These are phyloP conservation scores for Yamadazyma blattariae DNA, from an alignment of 1,139 yeast species.

Conservation along the genomic window DNA sequence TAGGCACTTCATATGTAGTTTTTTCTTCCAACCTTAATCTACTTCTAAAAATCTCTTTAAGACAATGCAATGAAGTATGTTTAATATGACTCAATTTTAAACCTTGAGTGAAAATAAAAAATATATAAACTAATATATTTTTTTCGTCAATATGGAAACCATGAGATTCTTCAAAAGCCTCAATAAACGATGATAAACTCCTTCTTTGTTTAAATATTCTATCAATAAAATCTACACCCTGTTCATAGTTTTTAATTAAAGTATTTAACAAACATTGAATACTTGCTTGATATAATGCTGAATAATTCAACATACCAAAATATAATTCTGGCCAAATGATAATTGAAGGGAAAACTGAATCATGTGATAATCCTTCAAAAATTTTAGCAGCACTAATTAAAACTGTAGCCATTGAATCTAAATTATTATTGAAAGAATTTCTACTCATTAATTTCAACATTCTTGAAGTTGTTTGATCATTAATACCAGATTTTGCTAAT, in stretches of 20 bases:
- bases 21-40: slow-evolving; percentile 26
- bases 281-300: slow-evolving; percentile 54
- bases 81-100: slow-evolving; percentile 60
- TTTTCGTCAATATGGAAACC: slow-evolving; percentile 38
- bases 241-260: slow-evolving; percentile 23
- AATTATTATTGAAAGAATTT: slow-evolving; percentile 24
- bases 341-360: slow-evolving; percentile 52
- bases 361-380: slow-evolving; percentile 57
- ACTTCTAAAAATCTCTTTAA: slow-evolving; percentile 48
- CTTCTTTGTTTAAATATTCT: slow-evolving; percentile 37
- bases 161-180: slow-evolving; percentile 45
- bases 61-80: slow-evolving; percentile 50
- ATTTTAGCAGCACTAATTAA: slow-evolving; percentile 57
- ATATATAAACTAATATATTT: slow-evolving; percentile 56
- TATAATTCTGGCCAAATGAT: slow-evolving; percentile 64
- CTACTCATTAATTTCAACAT: slow-evolving; percentile 32
- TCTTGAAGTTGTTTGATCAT: slow-evolving; percentile 56
- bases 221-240: slow-evolving; percentile 22
- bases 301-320: slow-evolving; percentile 32
- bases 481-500: slow-evolving; percentile 60
- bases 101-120: slow-evolving; percentile 58
- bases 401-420: slow-evolving; percentile 36
- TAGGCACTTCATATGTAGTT: slow-evolving; percentile 9
- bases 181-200: slow-evolving; percentile 40
- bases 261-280: slow-evolving; percentile 36